These are phyloP conservation scores for Mikania micrantha DNA, from an alignment of 129 eudicot species.

Conservation along the genomic window DNA sequence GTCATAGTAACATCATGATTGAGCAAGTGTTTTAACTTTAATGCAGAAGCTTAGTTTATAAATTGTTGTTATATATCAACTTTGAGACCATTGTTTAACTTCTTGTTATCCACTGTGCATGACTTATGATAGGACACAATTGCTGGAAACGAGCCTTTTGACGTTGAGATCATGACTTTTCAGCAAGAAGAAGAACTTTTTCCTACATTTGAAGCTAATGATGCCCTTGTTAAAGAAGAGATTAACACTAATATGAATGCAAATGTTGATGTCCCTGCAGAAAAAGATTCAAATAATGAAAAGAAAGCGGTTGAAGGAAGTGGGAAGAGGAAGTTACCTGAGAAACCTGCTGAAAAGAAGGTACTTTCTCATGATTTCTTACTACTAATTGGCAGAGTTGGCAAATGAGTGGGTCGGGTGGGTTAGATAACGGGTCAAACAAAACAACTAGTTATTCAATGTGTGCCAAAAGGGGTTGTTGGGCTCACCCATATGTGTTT, in stretches of 20 bases:
- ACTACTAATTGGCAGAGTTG: background rate
- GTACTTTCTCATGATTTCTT: slow-evolving; percentile 16
- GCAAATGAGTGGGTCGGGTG: background rate
- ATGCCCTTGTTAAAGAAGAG: slow-evolving; percentile 40
- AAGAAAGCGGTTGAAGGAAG: slow-evolving; percentile 31
- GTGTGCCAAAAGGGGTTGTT: background rate
- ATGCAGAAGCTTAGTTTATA: slow-evolving; percentile 1
- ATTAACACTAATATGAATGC: slow-evolving; percentile 33
- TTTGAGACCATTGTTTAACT: slow-evolving; percentile 8
- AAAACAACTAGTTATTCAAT: background rate
- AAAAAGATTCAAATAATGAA: slow-evolving; percentile 31
- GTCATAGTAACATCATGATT: background rate
- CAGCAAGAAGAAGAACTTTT: slow-evolving; percentile 72
- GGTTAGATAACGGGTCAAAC: background rate
- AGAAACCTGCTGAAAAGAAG: slow-evolving; percentile 63
- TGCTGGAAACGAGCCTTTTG: slow-evolving; percentile 46
- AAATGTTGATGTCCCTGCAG: slow-evolving; percentile 19
- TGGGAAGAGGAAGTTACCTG: slow-evolving; percentile 71
- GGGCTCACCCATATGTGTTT: background rate
- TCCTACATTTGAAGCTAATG: slow-evolving; percentile 40
- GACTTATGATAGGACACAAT: slow-evolving; percentile 28
- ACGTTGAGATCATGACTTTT: slow-evolving; percentile 66
- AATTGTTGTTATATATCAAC: background rate
- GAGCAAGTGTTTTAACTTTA: background rate
- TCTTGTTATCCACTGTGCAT: slow-evolving; percentile 12